These are phyloP conservation scores for Vaccinium darrowii DNA, from an alignment of 148 eudicot genomes.

Conservation along the genomic window DNA sequence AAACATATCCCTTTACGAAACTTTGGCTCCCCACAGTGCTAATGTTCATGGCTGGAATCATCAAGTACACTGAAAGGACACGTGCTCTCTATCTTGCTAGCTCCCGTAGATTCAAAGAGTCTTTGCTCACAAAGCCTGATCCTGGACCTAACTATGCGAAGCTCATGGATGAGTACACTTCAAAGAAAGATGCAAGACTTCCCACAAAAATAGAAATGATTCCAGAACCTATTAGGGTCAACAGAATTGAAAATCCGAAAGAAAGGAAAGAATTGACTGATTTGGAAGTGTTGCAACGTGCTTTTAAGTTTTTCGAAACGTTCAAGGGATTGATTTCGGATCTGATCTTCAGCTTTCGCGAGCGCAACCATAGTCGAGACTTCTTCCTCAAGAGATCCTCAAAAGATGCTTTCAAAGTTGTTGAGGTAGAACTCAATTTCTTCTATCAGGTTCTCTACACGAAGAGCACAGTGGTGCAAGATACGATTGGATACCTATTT, in stretches of 20 bases:
- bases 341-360: slow-evolving; percentile 42
- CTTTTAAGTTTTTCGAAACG: slow-evolving; percentile 33
- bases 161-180: too few relatives aligned
- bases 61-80: slow-evolving; percentile 30
- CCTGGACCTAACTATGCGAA: too few relatives aligned
- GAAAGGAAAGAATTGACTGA: slow-evolving; percentile 17
- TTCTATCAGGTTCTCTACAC: slow-evolving; percentile 51
- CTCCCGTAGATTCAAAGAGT: too few relatives aligned
- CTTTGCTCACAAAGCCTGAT: too few relatives aligned
- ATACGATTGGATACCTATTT: slow-evolving; percentile 19
- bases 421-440: slow-evolving; percentile 57
- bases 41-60: slow-evolving; percentile 28
- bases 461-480: slow-evolving; percentile 34
- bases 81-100: too few relatives aligned
- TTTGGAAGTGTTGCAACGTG: slow-evolving; percentile 32
- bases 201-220: slow-evolving; percentile 24
- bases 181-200: slow-evolving; percentile 18
- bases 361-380: slow-evolving; percentile 16
- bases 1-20: slow-evolving; percentile 11
- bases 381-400: slow-evolving; percentile 34
- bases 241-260: slow-evolving; percentile 13
- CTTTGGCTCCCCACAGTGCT: slow-evolving; percentile 27
- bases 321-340: slow-evolving; percentile 52
- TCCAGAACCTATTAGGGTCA: slow-evolving; percentile 2
- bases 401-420: slow-evolving; percentile 43